Percentiles rank a stretch among this genome's conserved stretches.
These are phyloP conservation scores for Dothideomycetidae sp. DNA, from an alignment of 2,329 filamentous ascomycete species.

Conservation along the genomic window DNA sequence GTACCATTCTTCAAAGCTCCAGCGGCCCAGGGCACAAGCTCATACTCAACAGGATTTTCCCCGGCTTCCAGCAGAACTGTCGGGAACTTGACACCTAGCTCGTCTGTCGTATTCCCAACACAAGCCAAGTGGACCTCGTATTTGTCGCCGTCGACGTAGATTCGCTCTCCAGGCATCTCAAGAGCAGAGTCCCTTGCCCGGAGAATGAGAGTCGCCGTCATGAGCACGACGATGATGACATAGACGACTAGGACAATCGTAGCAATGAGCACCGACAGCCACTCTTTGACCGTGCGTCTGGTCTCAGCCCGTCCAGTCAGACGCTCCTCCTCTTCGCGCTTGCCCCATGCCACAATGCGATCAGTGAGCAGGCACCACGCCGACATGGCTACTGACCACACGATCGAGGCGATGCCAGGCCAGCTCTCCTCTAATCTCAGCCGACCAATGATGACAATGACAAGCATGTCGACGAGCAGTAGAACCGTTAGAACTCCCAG, in stretches of 20 bases:
- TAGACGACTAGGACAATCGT: slow-evolving; percentile 58
- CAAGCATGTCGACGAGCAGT: slow-evolving; percentile 59
- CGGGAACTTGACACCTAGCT: slow-evolving; percentile 43
- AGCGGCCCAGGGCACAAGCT: slow-evolving; percentile 67
- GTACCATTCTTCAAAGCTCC: slow-evolving; percentile 63
- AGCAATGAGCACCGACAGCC: slow-evolving; percentile 64
- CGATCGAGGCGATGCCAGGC: slow-evolving; percentile 73
- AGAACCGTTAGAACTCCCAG: slow-evolving; percentile 53
- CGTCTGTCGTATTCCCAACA: slow-evolving; percentile 50
- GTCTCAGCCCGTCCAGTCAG: slow-evolving; percentile 81
- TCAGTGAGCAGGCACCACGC: slow-evolving; percentile 69
- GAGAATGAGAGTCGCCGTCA: slow-evolving; percentile 66
- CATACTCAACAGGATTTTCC: slow-evolving; percentile 62
- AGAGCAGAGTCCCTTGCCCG: slow-evolving; percentile 67
- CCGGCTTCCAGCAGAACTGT: slow-evolving; percentile 81
- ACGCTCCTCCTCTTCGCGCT: slow-evolving; percentile 81
- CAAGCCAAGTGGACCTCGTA: slow-evolving; percentile 83
- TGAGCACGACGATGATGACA: slow-evolving; percentile 53
- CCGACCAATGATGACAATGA: slow-evolving; percentile 61
- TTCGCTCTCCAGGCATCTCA: slow-evolving; percentile 56
- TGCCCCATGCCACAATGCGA: slow-evolving; percentile 77
- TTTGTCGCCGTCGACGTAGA: slow-evolving; percentile 68
- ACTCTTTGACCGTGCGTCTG: slow-evolving; percentile 66
- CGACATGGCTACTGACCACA: slow-evolving; percentile 69
- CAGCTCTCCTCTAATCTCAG: slow-evolving; percentile 76